Evolutionary conservation across 2,329 filamentous ascomycete genomes (phyloP), one percentile per base, ranked within the genome.

Genomic region (Raffaelea arxii): DNA sequence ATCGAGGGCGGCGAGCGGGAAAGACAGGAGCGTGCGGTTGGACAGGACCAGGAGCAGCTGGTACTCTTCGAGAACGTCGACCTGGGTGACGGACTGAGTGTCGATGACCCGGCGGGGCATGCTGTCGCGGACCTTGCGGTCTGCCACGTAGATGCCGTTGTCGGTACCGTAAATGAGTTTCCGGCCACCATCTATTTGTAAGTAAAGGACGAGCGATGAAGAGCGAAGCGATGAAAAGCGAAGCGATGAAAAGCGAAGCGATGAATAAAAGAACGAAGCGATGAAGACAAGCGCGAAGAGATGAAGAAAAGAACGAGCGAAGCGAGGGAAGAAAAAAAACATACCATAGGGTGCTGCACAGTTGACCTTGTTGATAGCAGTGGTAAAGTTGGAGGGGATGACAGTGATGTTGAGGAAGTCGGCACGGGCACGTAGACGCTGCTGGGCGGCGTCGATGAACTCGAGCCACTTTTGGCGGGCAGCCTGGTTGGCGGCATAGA

Each of bases 381-480:
- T 69, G 58, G 82, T 82, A 62, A 80, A 82, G 49, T 68, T 69
- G 54, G 68, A 71, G 25, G 78, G 81, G 37, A 83, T 69, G 38
- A 74, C 65, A 3, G 71, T 78, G 22, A 84, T 78, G 57, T 86
- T 91, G 69, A 97, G 94, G 73, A 94, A 97, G 56, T 89, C 83
- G 49, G 92, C 88, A 50, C 88, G 88, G 24, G 90, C 84, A 53
- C 89, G 80, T 48, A 98, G 74, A 51, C 85, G 86, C 57, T 86
- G 81, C 64, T 98, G 94, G 54, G 95, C 89, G 43, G 81, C 77
- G 58, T 95, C 88, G 56, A 98, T 96, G 59, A 87, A 83, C 66
- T 98, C 90, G 61, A 98, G 88, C 85, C 92, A 98, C 66, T 97
- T 98, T 63, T 91, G 87, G 49, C 92, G 78, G 23, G 88, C 86